These are phyloP conservation scores for Aphanomyces euteiches DNA, from an alignment of 352 stramenopile genomes.

Conservation along the genomic window DNA sequence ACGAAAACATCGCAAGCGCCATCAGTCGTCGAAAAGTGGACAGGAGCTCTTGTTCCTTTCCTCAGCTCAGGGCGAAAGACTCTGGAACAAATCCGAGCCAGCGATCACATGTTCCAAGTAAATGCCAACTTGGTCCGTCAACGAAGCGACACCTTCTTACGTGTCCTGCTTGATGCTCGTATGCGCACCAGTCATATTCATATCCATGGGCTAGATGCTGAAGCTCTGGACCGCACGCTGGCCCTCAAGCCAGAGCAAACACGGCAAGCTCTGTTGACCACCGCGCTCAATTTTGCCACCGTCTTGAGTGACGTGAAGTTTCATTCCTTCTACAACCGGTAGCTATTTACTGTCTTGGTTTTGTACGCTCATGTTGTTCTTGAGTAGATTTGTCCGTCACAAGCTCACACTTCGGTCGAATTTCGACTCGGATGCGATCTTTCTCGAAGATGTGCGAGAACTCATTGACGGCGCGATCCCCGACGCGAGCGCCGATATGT, in stretches of 20 bases:
- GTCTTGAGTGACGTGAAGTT: conserved; percentile 81
- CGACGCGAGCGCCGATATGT: conserved; percentile 40
- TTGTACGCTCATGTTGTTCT: neutral
- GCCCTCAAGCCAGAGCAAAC: conserved; percentile 50
- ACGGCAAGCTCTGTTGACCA: conserved; percentile 74
- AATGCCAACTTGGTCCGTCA: conserved; percentile 70
- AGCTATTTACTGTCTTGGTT: neutral
- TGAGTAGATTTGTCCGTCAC: conserved; percentile 64
- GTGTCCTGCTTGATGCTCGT: conserved; percentile 68
- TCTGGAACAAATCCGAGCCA: conserved; percentile 70
- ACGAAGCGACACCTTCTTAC: conserved; percentile 75
- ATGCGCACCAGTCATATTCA: conserved; percentile 83
- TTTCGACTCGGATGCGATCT: conserved; percentile 70
- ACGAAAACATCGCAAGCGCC: conserved; percentile 64
- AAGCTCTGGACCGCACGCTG: conserved; percentile 52
- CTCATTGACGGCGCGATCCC: conserved; percentile 45
- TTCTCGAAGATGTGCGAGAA: conserved; percentile 68
- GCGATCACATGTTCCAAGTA: conserved; percentile 37
- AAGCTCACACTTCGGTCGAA: conserved; percentile 82
- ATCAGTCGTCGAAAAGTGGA: conserved; percentile 40
- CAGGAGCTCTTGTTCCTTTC: conserved; percentile 69
- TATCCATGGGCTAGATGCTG: conserved; percentile 75
- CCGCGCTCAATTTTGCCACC: conserved; percentile 81
- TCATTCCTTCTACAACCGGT: conserved; percentile 80
- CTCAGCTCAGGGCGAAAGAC: conserved; percentile 73